Conservation (phyloP, 345 rosid species). For the Diplotaxis tenuifolia region DNA sequence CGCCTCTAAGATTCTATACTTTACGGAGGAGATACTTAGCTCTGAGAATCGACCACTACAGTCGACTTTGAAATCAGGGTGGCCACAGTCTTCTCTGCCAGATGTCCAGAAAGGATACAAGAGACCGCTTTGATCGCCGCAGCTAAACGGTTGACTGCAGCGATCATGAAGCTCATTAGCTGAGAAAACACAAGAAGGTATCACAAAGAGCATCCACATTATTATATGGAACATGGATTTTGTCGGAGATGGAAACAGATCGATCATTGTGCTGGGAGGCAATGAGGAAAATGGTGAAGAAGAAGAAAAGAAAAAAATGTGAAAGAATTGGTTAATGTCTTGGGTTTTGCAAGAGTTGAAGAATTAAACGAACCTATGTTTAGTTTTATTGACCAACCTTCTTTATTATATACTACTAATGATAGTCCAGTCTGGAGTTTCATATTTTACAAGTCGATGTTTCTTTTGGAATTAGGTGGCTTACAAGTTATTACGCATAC, state of each 20-base stretch:
- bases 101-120: slow-evolving; percentile 37
- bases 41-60: not conserved
- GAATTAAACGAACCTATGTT: slow-evolving; percentile 23
- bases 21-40: slow-evolving; percentile 27
- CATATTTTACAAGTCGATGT: slow-evolving; percentile 23
- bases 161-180: not conserved
- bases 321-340: slow-evolving; percentile 14
- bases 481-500: slow-evolving; percentile 19
- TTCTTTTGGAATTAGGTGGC: slow-evolving; percentile 40
- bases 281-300: not conserved
- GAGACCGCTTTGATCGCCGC: slow-evolving; percentile 2
- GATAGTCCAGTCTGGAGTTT: not conserved
- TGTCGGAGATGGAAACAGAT: not conserved
- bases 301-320: not conserved
- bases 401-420: not conserved
- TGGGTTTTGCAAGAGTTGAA: slow-evolving; percentile 26
- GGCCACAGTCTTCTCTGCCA: slow-evolving; percentile 34
- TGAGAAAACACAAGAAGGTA: slow-evolving; percentile 31
- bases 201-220: slow-evolving; percentile 12
- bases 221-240: not conserved
- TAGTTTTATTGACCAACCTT: slow-evolving; percentile 7
- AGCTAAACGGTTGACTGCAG: not conserved
- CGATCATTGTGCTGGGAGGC: slow-evolving; percentile 19
- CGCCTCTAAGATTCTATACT: slow-evolving; percentile 31
- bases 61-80: slow-evolving; percentile 29